A percentile compares a stretch with the other conserved stretches of the same genome.
phyloP scores from a whole-genome alignment of 2,329 filamentous ascomycete genomes.

The Trichoderma polysporum region DNA sequence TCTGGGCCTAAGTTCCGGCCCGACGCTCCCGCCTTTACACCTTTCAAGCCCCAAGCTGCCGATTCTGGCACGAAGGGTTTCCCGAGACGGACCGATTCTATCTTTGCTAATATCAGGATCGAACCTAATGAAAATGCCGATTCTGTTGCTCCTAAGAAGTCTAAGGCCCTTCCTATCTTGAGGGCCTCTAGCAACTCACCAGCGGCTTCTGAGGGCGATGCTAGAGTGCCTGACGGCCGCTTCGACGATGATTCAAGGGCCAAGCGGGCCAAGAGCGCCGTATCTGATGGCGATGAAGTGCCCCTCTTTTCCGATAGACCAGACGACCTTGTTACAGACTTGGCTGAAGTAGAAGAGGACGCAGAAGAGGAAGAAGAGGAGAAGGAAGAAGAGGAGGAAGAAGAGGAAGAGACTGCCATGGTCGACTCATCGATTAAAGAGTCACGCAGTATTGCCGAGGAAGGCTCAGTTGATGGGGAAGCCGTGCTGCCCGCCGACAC shows the following conservation, averaged over 20 bases:
- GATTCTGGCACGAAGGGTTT: constrained; percentile 46
- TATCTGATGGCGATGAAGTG: constrained; percentile 68
- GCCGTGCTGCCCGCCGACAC: constrained; percentile 45
- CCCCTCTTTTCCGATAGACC: constrained; percentile 68
- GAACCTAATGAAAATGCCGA: constrained; percentile 62
- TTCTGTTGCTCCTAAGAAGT: constrained; percentile 58
- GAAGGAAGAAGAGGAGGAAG: not conserved
- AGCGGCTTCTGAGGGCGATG: constrained; percentile 24
- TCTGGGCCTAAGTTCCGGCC: constrained; percentile 70
- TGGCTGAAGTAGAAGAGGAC: not conserved
- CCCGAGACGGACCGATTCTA: constrained; percentile 48
- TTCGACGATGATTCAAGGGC: constrained; percentile 64
- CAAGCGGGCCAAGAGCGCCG: constrained; percentile 70
- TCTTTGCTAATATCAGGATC: constrained; percentile 70
- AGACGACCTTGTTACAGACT: constrained; percentile 22
- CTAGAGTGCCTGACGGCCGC: constrained; percentile 53
- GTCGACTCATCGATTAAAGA: constrained; percentile 28
- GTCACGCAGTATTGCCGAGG: constrained; percentile 27
- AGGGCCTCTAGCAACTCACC: constrained; percentile 54
- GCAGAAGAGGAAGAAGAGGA: not conserved
- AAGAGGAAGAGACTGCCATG: constrained; percentile 22
- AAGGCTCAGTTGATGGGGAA: constrained; percentile 44
- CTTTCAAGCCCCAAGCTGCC: constrained; percentile 47
- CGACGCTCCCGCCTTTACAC: constrained; percentile 75
- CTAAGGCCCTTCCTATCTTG: constrained; percentile 82